Base-by-base conservation (phyloP, 129 eudicot species). In the Artemisia argyi region DNA sequence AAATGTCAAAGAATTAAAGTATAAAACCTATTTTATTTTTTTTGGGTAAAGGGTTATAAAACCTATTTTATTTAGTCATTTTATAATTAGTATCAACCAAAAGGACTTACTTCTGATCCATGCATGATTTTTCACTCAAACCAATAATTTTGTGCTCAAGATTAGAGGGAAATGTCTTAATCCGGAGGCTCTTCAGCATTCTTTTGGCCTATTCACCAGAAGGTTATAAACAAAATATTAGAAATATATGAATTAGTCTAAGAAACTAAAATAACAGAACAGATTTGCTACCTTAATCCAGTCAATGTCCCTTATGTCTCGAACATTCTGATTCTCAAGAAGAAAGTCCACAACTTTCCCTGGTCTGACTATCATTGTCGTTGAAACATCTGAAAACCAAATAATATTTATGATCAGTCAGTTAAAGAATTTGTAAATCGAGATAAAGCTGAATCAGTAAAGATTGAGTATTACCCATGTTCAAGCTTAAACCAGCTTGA, bases 301-400 rank as follows among this genome's bases (percentile, higher is more conserved):
- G 79, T 92, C 96, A 46, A 92, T 55, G 0, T 80, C 51, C 46
- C 66, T 79, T 2, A 89, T 86, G 65, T 76, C 78, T 14, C 83
- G 26, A 49, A 56, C 96, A 77, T 88, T 88, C 65, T 91, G 96
- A 42, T 91, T 86, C 44, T 87, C 86, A 0, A 86, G 46, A 17
- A 91, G 81, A 62, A 91, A 91, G 62, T 91, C 96, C 1, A 76
- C 77, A 11, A 91, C 85, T 11, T 91, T 94, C 3, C 97, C 96
- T 7, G 97, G 96, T 66, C 80, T 80, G 39, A 92, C 82, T 3
- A 83, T 84, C 90, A 83, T 89, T 2, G 96, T 92, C 0, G 94
- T 84, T 0, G 97, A 84, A 4, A 85, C 91, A 69, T 92, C 96
- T 89, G 58, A 30, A 66, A 53, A 19, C 26, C 14, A 12, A 47